Evolutionary conservation across 1,139 yeast species (phyloP).

Genomic region (Yamadazyma diddensiae): DNA sequence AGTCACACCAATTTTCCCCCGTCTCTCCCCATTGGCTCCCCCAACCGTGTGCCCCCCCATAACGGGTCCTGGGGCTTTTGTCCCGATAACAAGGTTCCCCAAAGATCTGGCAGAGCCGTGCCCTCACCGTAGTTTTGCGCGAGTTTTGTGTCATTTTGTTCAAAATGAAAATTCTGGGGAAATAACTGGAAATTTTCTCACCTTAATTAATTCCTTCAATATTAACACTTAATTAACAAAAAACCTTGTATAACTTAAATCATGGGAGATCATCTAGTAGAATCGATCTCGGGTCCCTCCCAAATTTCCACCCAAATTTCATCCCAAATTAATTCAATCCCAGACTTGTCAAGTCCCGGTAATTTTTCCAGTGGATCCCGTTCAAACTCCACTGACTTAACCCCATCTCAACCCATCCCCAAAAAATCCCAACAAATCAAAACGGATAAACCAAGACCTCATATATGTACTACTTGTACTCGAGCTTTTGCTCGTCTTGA

Average conservation of each 20-base stretch:
- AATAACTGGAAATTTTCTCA: slow-evolving; percentile 5
- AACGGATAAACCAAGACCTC: slow-evolving; percentile 90
- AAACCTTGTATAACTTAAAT: no score
- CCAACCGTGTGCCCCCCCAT: neutral
- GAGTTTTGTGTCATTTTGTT: slow-evolving; percentile 3
- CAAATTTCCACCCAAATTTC: neutral
- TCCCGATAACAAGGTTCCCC: neutral
- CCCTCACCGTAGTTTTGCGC: slow-evolving; percentile 1
- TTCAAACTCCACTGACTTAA: slow-evolving; percentile 1
- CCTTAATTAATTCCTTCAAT: neutral
- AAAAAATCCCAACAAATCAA: slow-evolving; percentile 80
- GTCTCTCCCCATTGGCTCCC: neutral
- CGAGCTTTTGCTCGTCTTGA: slow-evolving; percentile 94
- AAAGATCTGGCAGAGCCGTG: neutral
- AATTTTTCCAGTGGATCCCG: neutral
- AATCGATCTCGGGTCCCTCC: neutral
- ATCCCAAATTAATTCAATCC: no score
- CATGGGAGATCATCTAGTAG: slow-evolving; percentile 6
- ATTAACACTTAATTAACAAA: no score
- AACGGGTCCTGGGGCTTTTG: neutral
- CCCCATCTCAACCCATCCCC: slow-evolving; percentile 68
- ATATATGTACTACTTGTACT: slow-evolving; percentile 87
- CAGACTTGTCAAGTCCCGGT: neutral
- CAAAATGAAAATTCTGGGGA: slow-evolving; percentile 6
- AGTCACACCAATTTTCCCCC: neutral